These are phyloP conservation scores for Cordyceps javanica DNA, from an alignment of 2,329 filamentous ascomycete genomes.

Conservation along the genomic window DNA sequence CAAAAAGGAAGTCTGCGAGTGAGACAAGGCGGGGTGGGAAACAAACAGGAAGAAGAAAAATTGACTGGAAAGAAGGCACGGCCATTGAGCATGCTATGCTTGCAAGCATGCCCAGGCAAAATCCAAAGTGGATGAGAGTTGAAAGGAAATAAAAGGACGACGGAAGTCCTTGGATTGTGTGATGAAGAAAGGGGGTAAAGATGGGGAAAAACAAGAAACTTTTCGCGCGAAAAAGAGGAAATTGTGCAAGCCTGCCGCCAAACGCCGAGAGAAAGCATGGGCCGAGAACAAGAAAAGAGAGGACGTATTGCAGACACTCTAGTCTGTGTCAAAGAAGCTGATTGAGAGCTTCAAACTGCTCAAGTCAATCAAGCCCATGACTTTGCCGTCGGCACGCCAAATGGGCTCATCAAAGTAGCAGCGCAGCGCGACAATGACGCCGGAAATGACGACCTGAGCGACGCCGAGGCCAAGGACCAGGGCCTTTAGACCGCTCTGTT, in stretches of 20 bases:
- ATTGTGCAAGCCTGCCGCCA: neutral
- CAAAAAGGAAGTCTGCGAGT: neutral
- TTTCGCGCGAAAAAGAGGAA: neutral
- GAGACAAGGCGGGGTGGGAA: neutral
- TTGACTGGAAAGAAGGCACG: too few relatives aligned
- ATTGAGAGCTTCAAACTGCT: conserved; percentile 34
- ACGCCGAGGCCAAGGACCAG: conserved; percentile 36
- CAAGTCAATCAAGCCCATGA: conserved; percentile 42
- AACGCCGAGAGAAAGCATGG: neutral
- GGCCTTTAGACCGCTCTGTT: conserved; percentile 29
- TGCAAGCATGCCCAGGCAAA: too few relatives aligned
- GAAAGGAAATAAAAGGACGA: neutral
- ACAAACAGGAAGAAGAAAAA: neutral
- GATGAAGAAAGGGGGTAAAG: too few relatives aligned
- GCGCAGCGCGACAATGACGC: conserved; percentile 30
- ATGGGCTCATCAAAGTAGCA: conserved; percentile 37
- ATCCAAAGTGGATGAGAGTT: too few relatives aligned
- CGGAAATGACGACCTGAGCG: conserved; percentile 34
- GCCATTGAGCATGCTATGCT: too few relatives aligned
- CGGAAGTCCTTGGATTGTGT: neutral
- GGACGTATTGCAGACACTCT: neutral
- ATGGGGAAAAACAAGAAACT: too few relatives aligned
- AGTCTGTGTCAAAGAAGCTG: conserved; percentile 42
- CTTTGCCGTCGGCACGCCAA: conserved; percentile 37
- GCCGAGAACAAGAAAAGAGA: neutral